Conservation (phyloP, 2,329 filamentous ascomycete genomes). For the Aspergillus costaricaensis region DNA sequence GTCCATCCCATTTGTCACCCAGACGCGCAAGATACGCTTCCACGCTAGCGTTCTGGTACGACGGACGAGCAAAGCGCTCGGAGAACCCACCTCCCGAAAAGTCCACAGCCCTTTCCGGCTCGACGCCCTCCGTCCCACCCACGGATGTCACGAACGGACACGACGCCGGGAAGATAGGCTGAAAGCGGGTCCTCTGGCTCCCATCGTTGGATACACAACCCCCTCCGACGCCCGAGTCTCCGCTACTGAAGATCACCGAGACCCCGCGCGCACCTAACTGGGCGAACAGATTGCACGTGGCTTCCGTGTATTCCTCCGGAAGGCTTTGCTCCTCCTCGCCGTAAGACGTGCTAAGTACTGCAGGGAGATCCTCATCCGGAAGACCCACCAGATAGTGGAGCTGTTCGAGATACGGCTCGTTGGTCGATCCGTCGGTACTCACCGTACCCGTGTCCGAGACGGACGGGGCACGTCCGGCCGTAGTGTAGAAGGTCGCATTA, state of each 20-base stretch:
- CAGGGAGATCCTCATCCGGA: slow-evolving; percentile 57
- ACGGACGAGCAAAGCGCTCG: slow-evolving; percentile 50
- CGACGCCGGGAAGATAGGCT: slow-evolving; percentile 57
- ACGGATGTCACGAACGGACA: slow-evolving; percentile 67
- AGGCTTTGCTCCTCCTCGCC: slow-evolving; percentile 67
- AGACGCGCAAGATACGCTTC: slow-evolving; percentile 46
- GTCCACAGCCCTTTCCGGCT: slow-evolving; percentile 56
- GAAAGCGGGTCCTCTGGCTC: slow-evolving; percentile 53
- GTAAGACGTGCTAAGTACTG: slow-evolving; percentile 69
- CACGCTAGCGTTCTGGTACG: slow-evolving; percentile 51
- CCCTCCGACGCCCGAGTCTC: slow-evolving; percentile 62
- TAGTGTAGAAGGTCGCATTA: slow-evolving; percentile 61
- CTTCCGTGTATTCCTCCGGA: slow-evolving; percentile 60
- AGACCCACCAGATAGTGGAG: slow-evolving; percentile 61
- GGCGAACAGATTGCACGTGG: slow-evolving; percentile 63
- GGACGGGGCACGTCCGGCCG: slow-evolving; percentile 58
- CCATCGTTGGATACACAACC: slow-evolving; percentile 59
- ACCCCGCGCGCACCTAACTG: slow-evolving; percentile 68
- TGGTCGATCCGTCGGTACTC: slow-evolving; percentile 47
- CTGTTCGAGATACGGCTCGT: slow-evolving; percentile 69
- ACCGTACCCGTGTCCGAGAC: slow-evolving; percentile 51
- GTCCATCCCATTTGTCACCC: slow-evolving; percentile 45
- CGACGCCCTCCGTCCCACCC: slow-evolving; percentile 57
- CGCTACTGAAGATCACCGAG: slow-evolving; percentile 65
- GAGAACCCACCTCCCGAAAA: slow-evolving; percentile 58